Evolutionary conservation across 768 basidiomycete species (phyloP), one percentile per base, ranked within the genome.

Genomic region (Mycena crocata): DNA sequence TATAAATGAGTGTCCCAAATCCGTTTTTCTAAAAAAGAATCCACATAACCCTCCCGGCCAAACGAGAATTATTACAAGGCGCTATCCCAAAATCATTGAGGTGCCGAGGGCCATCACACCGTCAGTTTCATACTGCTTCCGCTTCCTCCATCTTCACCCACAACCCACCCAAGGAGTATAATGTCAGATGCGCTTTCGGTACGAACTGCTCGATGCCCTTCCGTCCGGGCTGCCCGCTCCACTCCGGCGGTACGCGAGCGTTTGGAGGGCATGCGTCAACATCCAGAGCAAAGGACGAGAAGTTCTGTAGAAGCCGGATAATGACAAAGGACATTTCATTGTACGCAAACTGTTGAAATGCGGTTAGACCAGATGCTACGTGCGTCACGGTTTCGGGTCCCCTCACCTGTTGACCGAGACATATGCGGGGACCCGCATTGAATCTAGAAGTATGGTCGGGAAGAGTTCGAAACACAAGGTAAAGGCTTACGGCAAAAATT

Each of bases 401-500:
- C 17, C 28, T 26, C 5, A 62, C 66, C 56, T 67, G 66, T 19
- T 68, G 67, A 0, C 64, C 68, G 3, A 69, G 34, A 19, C 64
- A 69, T 68, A 87, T 87, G 48, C 86, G 86, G 72, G 83, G 86
- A 0, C 66, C 66, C 13, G 21, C 61, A 14, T 67, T 62, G 50
- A 67, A 67, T 15, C 57, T 59, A n/a, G 2, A 6, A 58, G 7
- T 7, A 23, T n/a, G 28, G 9, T 54, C 8, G 17, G 9, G 10
- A 21, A 10, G 15, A 26, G 26, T 1, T 15, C 14, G 17, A 28
- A 24, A 32, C 28, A 7, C 4, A 8, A 5, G n/a, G 24, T 23
- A 83, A 57, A 17, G 24, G 37, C 84, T 75, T 17, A 63, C 57
- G 82, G 82, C 7, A 86, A 73, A 71, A 87, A 88, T 46, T 85